Evolutionary conservation across 2,329 filamentous ascomycete species (phyloP).

Genomic region (Graphilbum fragrans): DNA sequence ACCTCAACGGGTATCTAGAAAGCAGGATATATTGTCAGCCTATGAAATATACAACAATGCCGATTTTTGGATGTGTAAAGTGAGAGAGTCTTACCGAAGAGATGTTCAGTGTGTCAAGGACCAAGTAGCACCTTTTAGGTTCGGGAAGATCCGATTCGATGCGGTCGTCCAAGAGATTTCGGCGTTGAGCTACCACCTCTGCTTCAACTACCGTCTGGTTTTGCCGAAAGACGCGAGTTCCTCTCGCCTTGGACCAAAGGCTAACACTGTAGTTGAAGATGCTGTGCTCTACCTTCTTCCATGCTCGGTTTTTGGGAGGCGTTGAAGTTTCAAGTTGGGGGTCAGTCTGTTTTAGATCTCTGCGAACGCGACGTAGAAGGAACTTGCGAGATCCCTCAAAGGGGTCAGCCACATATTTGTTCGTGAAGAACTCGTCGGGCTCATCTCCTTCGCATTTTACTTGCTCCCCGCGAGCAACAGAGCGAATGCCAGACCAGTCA

Average conservation of each 20-base stretch:
- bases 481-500: constrained; percentile 40
- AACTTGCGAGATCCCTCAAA: constrained; percentile 54
- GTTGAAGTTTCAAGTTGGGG: constrained; percentile 47
- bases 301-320: constrained; percentile 29
- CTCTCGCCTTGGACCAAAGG: constrained; percentile 50
- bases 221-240: constrained; percentile 39
- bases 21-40: constrained; percentile 9
- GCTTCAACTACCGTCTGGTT: constrained; percentile 75
- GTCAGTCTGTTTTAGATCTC: constrained; percentile 50
- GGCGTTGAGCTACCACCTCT: constrained; percentile 60
- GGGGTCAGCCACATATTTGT: constrained; percentile 45
- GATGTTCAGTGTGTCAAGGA: constrained; percentile 64
- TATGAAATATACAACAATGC: constrained; percentile 30
- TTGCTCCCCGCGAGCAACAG: constrained; percentile 9
- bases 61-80: too few species aligned
- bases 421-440: constrained; percentile 34
- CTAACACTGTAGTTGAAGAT: constrained; percentile 82
- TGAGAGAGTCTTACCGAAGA: constrained; percentile 45
- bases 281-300: constrained; percentile 28
- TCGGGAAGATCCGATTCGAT: constrained; percentile 31
- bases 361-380: constrained; percentile 38
- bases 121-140: constrained; percentile 48
- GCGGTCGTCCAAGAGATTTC: constrained; percentile 68
- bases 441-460: constrained; percentile 28
- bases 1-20: constrained; percentile 52